Percentiles rank a stretch among this genome's conserved stretches.
phyloP scores from a whole-genome alignment of 345 rosid genomes.

The Turritis glabra region DNA sequence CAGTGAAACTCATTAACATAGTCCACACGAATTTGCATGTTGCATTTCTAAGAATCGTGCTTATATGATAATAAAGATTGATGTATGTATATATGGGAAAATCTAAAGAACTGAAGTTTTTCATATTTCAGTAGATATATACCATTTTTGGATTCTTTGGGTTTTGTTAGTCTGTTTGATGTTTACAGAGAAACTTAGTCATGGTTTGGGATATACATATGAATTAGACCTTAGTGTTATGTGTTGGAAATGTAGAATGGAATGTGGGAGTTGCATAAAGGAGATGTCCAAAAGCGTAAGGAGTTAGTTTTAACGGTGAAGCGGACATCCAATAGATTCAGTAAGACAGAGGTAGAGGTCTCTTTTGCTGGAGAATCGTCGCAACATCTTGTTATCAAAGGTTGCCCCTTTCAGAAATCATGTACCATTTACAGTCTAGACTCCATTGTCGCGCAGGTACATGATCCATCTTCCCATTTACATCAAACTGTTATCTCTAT shows the following conservation, averaged over 20 bases:
- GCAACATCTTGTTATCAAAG: slow-evolving; percentile 54
- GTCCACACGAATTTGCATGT: not conserved
- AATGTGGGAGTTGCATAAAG: slow-evolving; percentile 65
- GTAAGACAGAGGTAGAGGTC: slow-evolving; percentile 62
- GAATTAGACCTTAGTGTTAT: not conserved
- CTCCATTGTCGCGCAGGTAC: slow-evolving; percentile 80
- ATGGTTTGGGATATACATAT: not conserved
- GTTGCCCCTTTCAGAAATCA: slow-evolving; percentile 74
- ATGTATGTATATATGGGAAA: not conserved
- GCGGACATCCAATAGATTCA: slow-evolving; percentile 52
- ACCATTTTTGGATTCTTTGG: not conserved
- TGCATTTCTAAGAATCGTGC: not conserved
- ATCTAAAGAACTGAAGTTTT: not conserved
- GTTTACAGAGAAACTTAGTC: not conserved
- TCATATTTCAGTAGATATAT: not conserved
- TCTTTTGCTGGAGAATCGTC: slow-evolving; percentile 42
- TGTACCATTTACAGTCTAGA: slow-evolving; percentile 68
- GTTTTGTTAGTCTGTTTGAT: slow-evolving; percentile 1
- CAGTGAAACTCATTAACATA: too few species aligned
- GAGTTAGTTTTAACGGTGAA: slow-evolving; percentile 55
- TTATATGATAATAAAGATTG: not conserved
- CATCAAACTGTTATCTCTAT: not conserved
- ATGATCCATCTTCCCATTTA: not conserved
- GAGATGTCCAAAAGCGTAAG: slow-evolving; percentile 44
- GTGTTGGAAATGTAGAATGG: slow-evolving; percentile 54